Evolutionary conservation across 2,329 filamentous ascomycete species (phyloP), one percentile per base, ranked within the genome.

Genomic region (Cercospora sp.): DNA sequence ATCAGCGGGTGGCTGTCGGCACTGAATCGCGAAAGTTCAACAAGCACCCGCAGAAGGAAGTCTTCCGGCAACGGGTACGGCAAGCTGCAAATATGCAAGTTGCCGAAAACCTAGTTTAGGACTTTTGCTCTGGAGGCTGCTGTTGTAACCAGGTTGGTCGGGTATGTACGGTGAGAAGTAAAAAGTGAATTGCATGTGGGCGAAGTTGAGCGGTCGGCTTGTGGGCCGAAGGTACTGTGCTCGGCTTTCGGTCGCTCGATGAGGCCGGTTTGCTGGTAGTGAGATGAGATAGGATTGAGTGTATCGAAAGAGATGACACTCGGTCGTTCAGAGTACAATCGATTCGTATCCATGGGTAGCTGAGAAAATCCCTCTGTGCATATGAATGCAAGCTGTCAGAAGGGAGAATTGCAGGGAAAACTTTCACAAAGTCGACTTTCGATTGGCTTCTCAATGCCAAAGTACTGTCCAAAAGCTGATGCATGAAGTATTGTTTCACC

Each of bases 1-100:
- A 53, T 53, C 49, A 53, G 49, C 49, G 49, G 49, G 49, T 53
- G 49, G 49, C 49, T 53, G 49, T 53, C 49, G 49, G 49, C 21
- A 53, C 49, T 53, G 49, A 53, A 16, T 53, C 49, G 49, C 49
- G 49, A 53, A 3, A 53, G 49, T 53, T 28, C 49, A 43, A 4
- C 24, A 51, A 53, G 43, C 21, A 13, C 21, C 18, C 49, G 21
- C 21, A 53, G 49, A 24, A 9, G 37, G 18, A 53, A 21, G 12
- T 53, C 12, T 53, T 16, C 5, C 12, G 21, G 49, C 37, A 43
- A n/a, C 37, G 37, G 37, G 5, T 5, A 49, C 45, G 10, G 45
- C 45, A 24, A 49, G n/a, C 45, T 49, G 45, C 45, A 43, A 43
- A 49, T 32, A 45, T 49, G 45, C 45, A 49, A 24, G n/a, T 6